phyloP scores from a whole-genome alignment of 2,329 filamentous ascomycete genomes.

The Verticillium nubilum region DNA sequence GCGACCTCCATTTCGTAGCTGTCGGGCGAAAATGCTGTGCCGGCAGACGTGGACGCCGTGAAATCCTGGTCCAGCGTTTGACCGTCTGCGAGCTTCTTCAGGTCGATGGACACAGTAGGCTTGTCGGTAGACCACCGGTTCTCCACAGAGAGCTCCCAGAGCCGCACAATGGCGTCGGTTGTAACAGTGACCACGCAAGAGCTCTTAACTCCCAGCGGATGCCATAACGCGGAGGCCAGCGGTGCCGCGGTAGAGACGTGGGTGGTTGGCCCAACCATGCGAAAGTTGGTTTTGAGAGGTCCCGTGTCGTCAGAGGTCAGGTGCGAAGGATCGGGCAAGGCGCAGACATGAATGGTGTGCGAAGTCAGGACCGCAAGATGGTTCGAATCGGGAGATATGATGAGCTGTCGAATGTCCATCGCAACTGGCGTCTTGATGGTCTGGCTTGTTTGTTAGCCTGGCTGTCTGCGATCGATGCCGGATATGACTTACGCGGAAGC shows the following conservation, averaged over 20 bases:
- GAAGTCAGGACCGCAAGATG: conserved; percentile 81
- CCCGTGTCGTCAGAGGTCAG: conserved; percentile 63
- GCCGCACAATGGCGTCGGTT: conserved; percentile 75
- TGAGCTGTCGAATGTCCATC: conserved; percentile 77
- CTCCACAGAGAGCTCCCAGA: conserved; percentile 84
- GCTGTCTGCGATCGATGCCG: no score
- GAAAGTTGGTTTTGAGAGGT: conserved; percentile 75
- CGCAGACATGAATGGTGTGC: conserved; percentile 81
- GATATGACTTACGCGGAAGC: conserved; percentile 39
- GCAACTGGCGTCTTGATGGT: conserved; percentile 72
- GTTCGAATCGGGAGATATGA: conserved; percentile 75
- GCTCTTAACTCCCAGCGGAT: conserved; percentile 79
- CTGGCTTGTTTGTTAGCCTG: conserved; percentile 32
- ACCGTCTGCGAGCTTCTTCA: conserved; percentile 84
- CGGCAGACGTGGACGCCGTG: conserved; percentile 66
- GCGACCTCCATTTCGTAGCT: conserved; percentile 91
- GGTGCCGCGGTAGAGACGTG: conserved; percentile 83
- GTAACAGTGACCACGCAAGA: conserved; percentile 85
- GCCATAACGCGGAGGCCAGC: conserved; percentile 81
- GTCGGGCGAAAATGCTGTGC: conserved; percentile 82
- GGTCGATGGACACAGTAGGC: conserved; percentile 76
- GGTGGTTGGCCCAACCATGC: conserved; percentile 85
- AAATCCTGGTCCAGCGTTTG: conserved; percentile 79
- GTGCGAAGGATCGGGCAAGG: conserved; percentile 77
- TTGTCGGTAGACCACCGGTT: conserved; percentile 85